Conservation (phyloP, 2,329 filamentous ascomycete genomes). For the Diaporthe sp. region DNA sequence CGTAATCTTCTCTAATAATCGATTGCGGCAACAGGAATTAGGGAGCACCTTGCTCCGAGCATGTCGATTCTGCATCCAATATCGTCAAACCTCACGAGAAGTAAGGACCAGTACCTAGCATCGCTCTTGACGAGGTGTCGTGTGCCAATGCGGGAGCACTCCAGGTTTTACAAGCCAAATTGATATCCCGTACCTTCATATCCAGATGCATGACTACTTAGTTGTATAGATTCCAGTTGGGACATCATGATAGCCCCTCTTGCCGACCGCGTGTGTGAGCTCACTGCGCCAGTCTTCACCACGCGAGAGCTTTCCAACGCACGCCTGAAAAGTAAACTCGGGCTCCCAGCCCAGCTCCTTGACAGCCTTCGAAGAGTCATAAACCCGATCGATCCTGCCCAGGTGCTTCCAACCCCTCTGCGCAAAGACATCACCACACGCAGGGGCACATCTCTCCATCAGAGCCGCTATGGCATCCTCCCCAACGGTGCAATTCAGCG, state of each 20-base stretch:
- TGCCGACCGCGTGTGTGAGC: constrained; percentile 54
- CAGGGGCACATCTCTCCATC: constrained; percentile 42
- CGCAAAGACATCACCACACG: constrained; percentile 48
- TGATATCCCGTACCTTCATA: no score
- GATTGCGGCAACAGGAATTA: no score
- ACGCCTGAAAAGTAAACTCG: constrained; percentile 54
- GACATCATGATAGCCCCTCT: constrained; percentile 58
- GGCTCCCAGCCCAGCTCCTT: constrained; percentile 58
- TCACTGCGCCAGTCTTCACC: constrained; percentile 56
- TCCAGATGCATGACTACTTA: neutral
- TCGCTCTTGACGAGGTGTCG: no score
- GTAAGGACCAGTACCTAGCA: no score
- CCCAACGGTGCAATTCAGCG: constrained; percentile 50
- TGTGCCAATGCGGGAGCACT: no score
- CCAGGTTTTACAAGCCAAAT: no score
- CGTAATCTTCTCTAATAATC: no score
- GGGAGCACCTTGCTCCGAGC: no score
- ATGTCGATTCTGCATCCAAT: no score
- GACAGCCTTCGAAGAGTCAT: constrained; percentile 57
- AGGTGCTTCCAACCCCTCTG: constrained; percentile 53
- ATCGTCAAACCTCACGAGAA: no score
- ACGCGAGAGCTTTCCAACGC: constrained; percentile 49
- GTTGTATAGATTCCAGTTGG: constrained; percentile 59
- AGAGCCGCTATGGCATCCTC: constrained; percentile 45
- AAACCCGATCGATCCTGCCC: constrained; percentile 57